Base-by-base conservation (phyloP, 2,329 filamentous ascomycete species). In the Grosmannia huntii region DNA sequence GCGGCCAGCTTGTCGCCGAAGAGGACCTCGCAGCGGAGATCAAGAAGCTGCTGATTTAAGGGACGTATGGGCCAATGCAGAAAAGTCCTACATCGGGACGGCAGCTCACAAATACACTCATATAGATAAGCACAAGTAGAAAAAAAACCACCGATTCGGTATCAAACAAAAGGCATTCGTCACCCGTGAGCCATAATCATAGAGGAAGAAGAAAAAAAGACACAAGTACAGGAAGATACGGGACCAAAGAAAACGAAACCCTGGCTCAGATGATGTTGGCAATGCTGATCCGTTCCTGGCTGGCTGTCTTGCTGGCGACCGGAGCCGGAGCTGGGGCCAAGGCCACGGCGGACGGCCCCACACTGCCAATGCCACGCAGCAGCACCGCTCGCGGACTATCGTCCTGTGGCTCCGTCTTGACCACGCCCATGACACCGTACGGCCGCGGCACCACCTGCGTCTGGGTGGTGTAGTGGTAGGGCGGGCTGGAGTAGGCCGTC, bases 1-100 rank as follows among this genome's bases (percentile, higher is more conserved):
- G 95, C 60, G 92, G 91, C 55, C 79, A 91, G 49, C 73, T 90
- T 59, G 82, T 96, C 25, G 75, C 84, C 57, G 76, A 87, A 62
- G 72, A 71, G 36, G 76, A 84, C 58, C 72, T 91, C 67, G 81
- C 84, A 3, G 69, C 74, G 14, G 86, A 89, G 70, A 76, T 90
- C 49, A 81, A 78, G 69, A 65, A 65, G 56, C 54, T 65, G 54
- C 56, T 66, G 59, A 61, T 62, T 12, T 60, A 36, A n/a, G n/a
- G n/a, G n/a, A 46, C 0, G 28, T 3, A 7, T 28, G 16, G 4
- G n/a, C 21, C 53, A 53, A 50, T 25, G 19, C n/a, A 25, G 6
- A 23, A 36, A 53, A 28, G 33, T 46, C 19, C 41, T 23, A 33
- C 41, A 9, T 7, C 31, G 2, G 31, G 31, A 33, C 31, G 31